Evolutionary conservation across 2,329 filamentous ascomycete species (phyloP).

Genomic region (Colletotrichum orchidophilum): DNA sequence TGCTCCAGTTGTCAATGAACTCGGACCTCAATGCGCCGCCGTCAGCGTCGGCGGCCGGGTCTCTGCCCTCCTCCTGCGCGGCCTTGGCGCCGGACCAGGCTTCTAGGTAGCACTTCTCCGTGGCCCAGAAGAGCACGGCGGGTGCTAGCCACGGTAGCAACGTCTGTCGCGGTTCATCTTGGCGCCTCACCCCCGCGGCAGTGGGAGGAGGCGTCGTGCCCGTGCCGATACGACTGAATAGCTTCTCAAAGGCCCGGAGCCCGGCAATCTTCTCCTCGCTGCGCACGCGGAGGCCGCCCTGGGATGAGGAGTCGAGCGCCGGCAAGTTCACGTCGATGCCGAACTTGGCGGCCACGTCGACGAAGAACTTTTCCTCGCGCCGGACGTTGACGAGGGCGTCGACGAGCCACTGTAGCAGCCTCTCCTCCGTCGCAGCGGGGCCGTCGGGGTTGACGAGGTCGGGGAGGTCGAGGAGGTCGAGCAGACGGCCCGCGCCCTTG

Average conservation of each 20-base stretch:
- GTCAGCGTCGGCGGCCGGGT: conserved; percentile 59
- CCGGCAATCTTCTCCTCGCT: conserved; percentile 49
- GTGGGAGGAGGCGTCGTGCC: conserved; percentile 38
- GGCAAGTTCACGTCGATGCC: conserved; percentile 59
- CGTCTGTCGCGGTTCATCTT: no score
- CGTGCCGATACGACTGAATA: conserved; percentile 67
- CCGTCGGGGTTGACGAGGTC: conserved; percentile 36
- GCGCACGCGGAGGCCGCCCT: conserved; percentile 35
- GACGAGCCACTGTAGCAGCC: conserved; percentile 70
- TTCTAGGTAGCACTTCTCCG: conserved; percentile 71
- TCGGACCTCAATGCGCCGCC: conserved; percentile 70
- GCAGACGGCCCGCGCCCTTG: conserved; percentile 70
- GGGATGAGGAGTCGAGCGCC: not conserved
- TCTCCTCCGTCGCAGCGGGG: conserved; percentile 36
- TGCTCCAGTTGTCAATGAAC: conserved; percentile 77
- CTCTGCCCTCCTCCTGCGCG: conserved; percentile 40
- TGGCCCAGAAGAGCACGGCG: conserved; percentile 80
- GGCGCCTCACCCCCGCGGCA: no score
- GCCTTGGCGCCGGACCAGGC: conserved; percentile 64
- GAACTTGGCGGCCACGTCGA: conserved; percentile 69
- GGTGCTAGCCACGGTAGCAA: conserved; percentile 68
- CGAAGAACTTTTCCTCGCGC: conserved; percentile 74
- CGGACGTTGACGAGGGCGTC: conserved; percentile 73
- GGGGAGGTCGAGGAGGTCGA: conserved; percentile 69
- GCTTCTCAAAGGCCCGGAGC: conserved; percentile 49